These are phyloP conservation scores for Colletotrichum spinosum DNA, from an alignment of 2,329 filamentous ascomycete species.

Conservation along the genomic window DNA sequence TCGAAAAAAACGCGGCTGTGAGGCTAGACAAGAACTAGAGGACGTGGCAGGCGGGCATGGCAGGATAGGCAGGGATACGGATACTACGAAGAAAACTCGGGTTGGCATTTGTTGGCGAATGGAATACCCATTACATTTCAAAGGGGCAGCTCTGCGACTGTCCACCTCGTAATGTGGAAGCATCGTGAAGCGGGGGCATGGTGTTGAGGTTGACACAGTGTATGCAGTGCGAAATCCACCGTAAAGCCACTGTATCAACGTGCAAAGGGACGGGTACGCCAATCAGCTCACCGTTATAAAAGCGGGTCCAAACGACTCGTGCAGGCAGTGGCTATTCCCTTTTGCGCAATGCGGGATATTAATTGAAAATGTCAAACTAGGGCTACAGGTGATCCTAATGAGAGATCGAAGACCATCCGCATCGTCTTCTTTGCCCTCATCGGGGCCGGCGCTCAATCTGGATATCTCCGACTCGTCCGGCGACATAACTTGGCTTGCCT, in stretches of 20 bases:
- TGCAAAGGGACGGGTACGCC: too few species aligned
- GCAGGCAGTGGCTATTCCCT: background rate
- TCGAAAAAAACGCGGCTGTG: constrained; percentile 91
- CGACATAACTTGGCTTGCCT: constrained; percentile 22
- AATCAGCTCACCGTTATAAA: too few species aligned
- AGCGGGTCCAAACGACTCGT: too few species aligned
- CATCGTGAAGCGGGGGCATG: too few species aligned
- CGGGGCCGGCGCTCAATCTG: constrained; percentile 15
- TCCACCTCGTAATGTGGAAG: background rate
- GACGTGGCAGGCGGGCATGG: constrained; percentile 1
- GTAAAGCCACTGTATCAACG: too few species aligned
- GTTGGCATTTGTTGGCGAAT: constrained; percentile 37
- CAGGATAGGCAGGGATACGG: constrained; percentile 23
- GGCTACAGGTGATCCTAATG: constrained; percentile 31
- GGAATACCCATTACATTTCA: constrained; percentile 34
- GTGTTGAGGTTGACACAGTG: too few species aligned
- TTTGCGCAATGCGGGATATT: background rate
- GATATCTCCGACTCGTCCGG: constrained; percentile 20
- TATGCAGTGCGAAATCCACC: too few species aligned
- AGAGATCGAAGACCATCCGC: background rate
- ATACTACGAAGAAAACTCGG: constrained; percentile 34
- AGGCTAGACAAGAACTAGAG: constrained; percentile 84
- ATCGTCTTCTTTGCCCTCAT: constrained; percentile 19
- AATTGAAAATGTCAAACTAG: constrained; percentile 21
- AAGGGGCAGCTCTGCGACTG: constrained; percentile 3